phyloP scores from a whole-genome alignment of 768 basidiomycete species.

The Sistotremastrum suecicum region DNA sequence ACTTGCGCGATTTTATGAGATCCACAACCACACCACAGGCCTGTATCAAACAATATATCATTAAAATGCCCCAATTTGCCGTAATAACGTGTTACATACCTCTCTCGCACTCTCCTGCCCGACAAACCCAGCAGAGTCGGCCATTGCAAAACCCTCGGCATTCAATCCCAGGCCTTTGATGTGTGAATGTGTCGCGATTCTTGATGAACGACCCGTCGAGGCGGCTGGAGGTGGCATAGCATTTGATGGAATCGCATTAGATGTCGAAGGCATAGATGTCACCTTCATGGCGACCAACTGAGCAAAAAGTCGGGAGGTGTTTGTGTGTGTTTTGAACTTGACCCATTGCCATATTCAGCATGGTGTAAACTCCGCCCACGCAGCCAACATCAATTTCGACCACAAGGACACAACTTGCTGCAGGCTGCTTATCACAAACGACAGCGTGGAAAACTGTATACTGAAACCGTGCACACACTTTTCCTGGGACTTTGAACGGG shows the following conservation, averaged over 20 bases:
- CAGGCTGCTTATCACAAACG: no score
- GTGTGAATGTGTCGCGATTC: slow-evolving; percentile 87
- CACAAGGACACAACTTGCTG: no score
- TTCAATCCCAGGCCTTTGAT: slow-evolving; percentile 92
- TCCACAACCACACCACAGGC: slow-evolving; percentile 87
- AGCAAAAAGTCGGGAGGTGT: no score
- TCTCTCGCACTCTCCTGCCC: slow-evolving; percentile 86
- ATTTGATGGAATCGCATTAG: slow-evolving; percentile 36
- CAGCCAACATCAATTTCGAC: no score
- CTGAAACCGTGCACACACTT: no score
- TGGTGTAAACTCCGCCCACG: no score
- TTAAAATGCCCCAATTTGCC: background rate
- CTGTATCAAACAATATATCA: slow-evolving; percentile 22
- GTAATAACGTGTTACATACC: slow-evolving; percentile 26
- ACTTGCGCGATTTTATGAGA: slow-evolving; percentile 81
- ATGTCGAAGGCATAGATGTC: slow-evolving; percentile 9
- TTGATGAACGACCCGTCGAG: slow-evolving; percentile 52
- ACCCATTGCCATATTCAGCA: no score
- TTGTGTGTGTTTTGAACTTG: no score
- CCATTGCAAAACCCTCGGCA: slow-evolving; percentile 63
- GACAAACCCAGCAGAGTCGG: slow-evolving; percentile 74
- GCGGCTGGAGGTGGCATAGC: slow-evolving; percentile 57
- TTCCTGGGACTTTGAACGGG: no score
- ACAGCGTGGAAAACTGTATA: no score
- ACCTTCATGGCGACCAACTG: background rate